Conservation (phyloP, 345 rosid species). For the Arabis hirsuta region DNA sequence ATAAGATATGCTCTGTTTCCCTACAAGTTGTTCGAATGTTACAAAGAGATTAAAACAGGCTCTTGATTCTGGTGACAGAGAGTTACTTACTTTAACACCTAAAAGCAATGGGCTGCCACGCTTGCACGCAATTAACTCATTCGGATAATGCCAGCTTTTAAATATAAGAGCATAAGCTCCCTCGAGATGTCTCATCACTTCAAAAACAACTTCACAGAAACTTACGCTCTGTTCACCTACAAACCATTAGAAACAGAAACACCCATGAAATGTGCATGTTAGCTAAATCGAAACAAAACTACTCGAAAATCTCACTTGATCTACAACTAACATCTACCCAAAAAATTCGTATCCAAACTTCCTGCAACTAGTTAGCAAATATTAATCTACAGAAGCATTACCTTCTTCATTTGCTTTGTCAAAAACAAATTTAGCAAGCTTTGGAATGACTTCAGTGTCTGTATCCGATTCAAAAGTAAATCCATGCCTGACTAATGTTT, state of each 20-base stretch:
- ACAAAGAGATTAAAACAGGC: slow-evolving; percentile 22
- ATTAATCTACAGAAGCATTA: slow-evolving; percentile 22
- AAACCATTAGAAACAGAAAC: slow-evolving; percentile 33
- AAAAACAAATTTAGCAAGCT: slow-evolving; percentile 88
- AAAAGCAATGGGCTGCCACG: slow-evolving; percentile 93
- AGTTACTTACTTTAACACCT: slow-evolving; percentile 84
- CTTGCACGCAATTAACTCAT: slow-evolving; percentile 95
- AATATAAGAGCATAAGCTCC: slow-evolving; percentile 99
- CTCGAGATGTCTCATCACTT: slow-evolving; percentile 95
- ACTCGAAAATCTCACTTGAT: slow-evolving; percentile 2
- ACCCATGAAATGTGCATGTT: neutral
- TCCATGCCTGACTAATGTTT: slow-evolving; percentile 80
- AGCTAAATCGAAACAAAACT: slow-evolving; percentile 5
- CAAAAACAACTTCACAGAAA: slow-evolving; percentile 91
- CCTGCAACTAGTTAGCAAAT: neutral
- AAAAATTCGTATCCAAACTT: neutral
- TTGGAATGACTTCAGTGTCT: slow-evolving; percentile 96
- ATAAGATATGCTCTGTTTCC: neutral
- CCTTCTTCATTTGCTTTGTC: slow-evolving; percentile 93
- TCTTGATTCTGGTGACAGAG: slow-evolving; percentile 1
- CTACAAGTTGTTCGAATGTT: neutral
- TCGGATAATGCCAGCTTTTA: slow-evolving; percentile 90
- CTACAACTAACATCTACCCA: slow-evolving; percentile 5
- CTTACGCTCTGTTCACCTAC: slow-evolving; percentile 72
- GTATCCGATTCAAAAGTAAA: slow-evolving; percentile 90